Evolutionary conservation across 2,329 filamentous ascomycete genomes (phyloP), one percentile per base, ranked within the genome.

Genomic region (Emericellopsis cladophorae): DNA sequence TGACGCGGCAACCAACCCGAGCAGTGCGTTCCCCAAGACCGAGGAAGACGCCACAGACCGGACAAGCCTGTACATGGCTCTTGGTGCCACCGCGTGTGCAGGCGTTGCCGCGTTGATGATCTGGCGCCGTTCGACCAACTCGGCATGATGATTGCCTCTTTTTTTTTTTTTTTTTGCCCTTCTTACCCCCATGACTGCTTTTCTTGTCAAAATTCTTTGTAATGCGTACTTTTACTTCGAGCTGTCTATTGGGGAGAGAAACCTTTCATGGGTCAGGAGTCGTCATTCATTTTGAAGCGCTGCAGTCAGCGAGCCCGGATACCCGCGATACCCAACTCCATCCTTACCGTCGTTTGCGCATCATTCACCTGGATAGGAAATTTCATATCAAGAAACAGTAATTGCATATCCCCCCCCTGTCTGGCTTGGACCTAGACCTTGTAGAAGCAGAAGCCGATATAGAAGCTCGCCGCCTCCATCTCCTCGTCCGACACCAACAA

Each of bases 361-460:
- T 12, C 6, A 29, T 3, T 21, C 18, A 21, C 18, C 3, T 21
- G 18, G 18, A 21, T 21, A 21, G 18, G 3, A 21, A 21, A 21
- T 21, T 3, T 3, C 4, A 21, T 21, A 21, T 21, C 18, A 21
- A 21, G 18, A 21, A 21, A 21, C 18, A 21, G 5, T 21, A 21
- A 21, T 21, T 21, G 18, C 18, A 21, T 4, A 21, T 21, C 18
- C 18, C 18, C 18, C 18, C 5, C 18, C 18, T 21, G 18, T 21
- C 18, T 4, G 26, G 12, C 12, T 12, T 29, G 26, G 26, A 9
- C n/a, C 40, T 69, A 92, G 36, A 93, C 86, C 68, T 95, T 95
- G 64, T 95, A 94, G 61, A 96, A 96, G 65, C 88, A 95, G 55
- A 96, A 96, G 2, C 85, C 89, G 52, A 93, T 76, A 55, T 96